phyloP scores from a whole-genome alignment of 2,329 filamentous ascomycete genomes.

The Trichoderma lentiforme region DNA sequence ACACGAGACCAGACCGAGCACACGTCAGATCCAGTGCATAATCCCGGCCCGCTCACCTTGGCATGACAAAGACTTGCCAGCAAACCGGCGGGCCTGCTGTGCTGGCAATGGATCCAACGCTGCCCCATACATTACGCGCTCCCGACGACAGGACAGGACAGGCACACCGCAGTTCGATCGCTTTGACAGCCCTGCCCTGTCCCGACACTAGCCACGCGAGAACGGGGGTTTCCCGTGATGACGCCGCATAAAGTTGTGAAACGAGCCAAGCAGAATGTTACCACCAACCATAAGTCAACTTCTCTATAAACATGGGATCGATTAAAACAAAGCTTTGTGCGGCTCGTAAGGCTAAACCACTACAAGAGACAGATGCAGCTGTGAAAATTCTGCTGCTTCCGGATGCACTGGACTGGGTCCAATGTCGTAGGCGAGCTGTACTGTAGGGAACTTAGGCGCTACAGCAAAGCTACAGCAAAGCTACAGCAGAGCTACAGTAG shows the following conservation, averaged over 20 bases:
- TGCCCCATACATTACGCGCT: not conserved
- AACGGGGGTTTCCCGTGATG: not conserved
- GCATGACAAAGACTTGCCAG: not conserved
- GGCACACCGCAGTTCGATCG: not conserved
- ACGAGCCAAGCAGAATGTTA: not conserved
- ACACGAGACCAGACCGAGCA: not conserved
- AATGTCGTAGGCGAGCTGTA: not conserved
- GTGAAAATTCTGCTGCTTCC: not conserved
- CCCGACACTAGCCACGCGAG: not conserved
- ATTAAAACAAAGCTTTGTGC: not conserved
- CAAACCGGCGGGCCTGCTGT: constrained; percentile 1
- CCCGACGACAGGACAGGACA: not conserved
- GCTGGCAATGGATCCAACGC: not conserved
- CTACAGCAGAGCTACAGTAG: not conserved
- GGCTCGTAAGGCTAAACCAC: not conserved
- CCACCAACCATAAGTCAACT: not conserved
- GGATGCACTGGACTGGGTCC: not conserved
- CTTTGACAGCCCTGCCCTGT: not conserved
- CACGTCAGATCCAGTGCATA: not conserved
- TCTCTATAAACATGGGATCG: not conserved
- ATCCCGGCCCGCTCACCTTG: not conserved
- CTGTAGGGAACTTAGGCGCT: not conserved
- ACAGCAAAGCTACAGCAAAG: constrained; percentile 1
- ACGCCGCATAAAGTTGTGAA: not conserved
- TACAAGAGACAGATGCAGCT: not conserved